Base-by-base conservation (phyloP, 1,139 yeast species). In the Lodderomyces margitis region DNA sequence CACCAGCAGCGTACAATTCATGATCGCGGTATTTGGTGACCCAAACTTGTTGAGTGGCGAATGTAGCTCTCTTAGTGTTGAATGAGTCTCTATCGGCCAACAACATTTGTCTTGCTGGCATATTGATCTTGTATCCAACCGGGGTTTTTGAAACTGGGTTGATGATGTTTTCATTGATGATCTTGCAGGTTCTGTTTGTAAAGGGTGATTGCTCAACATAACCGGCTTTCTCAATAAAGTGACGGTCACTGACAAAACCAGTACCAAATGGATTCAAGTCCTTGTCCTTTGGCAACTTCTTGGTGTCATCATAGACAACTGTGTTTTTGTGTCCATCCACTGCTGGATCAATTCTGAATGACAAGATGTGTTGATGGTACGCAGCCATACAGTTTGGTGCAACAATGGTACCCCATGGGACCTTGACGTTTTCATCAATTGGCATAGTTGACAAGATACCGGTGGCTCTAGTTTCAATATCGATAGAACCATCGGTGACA, bases 341-440 rank as follows among this genome's bases (percentile, higher is more conserved):
- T 43, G 95, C 89, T 34, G 95, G 91, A 64, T 87, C 95, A 55
- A 87, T 80, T 72, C 95, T 82, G 66, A 87, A 81, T 11, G 87
- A 80, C 59, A 87, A 75, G 55, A 87, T 74, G 66, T 87, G 96
- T 73, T 87, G 96, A 64, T 87, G 96, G 66, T 83, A 83, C 28
- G 95, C 84, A 41, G 96, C 96, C 77, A 86, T 75, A 45, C 83
- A 92, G 57, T 87, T 82, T 50, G 95, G 95, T 21, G 89, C 91
- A 46, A 87, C 87, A 53, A 80, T 75, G 25, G 92, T 87, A 57
- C 95, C 94, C 83, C 87, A 87, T 52, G 86, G 85, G 51, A 85
- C 87, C 46, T 70, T 77, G 56, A 78, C 80, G 58, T 80, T 83
- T 52, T 77, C 82, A 52, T 87, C 95, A 56, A 86, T 83, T 56